Conservation (phyloP, 164 flowering plant genomes). For the Umbellularia californica region DNA sequence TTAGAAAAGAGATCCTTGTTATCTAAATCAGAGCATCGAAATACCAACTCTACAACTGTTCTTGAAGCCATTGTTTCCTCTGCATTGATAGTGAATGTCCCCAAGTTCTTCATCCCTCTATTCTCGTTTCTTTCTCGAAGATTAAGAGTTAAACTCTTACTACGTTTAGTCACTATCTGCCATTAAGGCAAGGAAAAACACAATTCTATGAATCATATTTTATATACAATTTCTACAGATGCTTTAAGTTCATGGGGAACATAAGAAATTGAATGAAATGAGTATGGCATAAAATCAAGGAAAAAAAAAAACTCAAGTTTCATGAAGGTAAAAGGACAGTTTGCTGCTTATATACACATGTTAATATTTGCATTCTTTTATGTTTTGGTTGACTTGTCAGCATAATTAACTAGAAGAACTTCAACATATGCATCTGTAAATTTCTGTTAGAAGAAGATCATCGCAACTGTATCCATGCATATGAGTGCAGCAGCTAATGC, state of each 20-base stretch:
- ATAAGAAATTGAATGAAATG: neutral
- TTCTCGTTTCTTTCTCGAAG: constrained; percentile 42
- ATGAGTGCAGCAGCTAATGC: too few species aligned
- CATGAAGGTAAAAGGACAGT: neutral
- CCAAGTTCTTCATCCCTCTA: constrained; percentile 25
- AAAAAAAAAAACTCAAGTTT: neutral
- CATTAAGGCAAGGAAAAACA: constrained; percentile 5
- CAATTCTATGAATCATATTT: neutral
- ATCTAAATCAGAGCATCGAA: constrained; percentile 59
- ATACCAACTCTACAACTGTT: constrained; percentile 54
- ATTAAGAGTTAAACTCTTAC: constrained; percentile 50
- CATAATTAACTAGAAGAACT: neutral
- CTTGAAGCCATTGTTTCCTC: constrained; percentile 74
- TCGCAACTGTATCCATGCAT: too few species aligned
- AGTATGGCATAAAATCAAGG: neutral
- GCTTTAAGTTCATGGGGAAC: neutral
- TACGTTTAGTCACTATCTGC: constrained; percentile 73
- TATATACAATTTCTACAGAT: neutral
- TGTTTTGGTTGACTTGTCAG: neutral
- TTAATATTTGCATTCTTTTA: neutral
- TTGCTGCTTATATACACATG: neutral
- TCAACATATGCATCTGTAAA: neutral
- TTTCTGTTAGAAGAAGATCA: neutral
- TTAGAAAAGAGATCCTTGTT: constrained; percentile 78
- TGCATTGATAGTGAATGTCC: constrained; percentile 67